Percentiles rank a stretch among this genome's conserved stretches.
Conservation (phyloP, 345 rosid genomes). For the Brassica carinata region DNA sequence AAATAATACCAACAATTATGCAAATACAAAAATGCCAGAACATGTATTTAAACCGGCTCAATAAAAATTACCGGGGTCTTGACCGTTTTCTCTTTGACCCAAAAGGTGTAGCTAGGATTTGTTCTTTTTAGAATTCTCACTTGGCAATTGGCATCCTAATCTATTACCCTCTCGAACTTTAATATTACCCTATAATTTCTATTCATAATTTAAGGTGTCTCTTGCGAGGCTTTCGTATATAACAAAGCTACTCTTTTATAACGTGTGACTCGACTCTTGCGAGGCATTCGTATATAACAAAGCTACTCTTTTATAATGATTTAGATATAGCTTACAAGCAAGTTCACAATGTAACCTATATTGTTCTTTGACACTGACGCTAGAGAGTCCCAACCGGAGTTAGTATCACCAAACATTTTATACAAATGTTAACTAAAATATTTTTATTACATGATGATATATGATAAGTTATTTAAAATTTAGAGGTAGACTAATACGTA, state of each 20-base stretch:
- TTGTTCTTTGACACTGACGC: neutral
- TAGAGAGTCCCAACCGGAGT: neutral
- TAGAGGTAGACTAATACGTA: too few relatives aligned
- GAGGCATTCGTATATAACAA: neutral
- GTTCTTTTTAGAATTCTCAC: slow-evolving; percentile 14
- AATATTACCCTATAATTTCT: neutral
- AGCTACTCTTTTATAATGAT: neutral
- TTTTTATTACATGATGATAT: too few relatives aligned
- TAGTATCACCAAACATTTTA: neutral
- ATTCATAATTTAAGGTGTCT: neutral
- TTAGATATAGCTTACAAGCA: neutral
- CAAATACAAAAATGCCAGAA: neutral
- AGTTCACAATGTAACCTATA: neutral
- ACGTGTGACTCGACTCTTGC: too few relatives aligned
- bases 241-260: neutral
- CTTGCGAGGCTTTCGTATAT: neutral
- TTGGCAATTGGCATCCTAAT: slow-evolving; percentile 19
- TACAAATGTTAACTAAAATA: too few relatives aligned
- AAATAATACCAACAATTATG: neutral
- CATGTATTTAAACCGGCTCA: slow-evolving; percentile 19
- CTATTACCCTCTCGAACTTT: slow-evolving; percentile 10
- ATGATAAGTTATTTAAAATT: too few relatives aligned
- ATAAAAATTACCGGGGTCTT: slow-evolving; percentile 19
- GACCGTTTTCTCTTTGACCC: slow-evolving; percentile 39
- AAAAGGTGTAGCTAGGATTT: slow-evolving; percentile 30